Conservation (phyloP, 441 rosid genomes). For the Eruca vesicaria region DNA sequence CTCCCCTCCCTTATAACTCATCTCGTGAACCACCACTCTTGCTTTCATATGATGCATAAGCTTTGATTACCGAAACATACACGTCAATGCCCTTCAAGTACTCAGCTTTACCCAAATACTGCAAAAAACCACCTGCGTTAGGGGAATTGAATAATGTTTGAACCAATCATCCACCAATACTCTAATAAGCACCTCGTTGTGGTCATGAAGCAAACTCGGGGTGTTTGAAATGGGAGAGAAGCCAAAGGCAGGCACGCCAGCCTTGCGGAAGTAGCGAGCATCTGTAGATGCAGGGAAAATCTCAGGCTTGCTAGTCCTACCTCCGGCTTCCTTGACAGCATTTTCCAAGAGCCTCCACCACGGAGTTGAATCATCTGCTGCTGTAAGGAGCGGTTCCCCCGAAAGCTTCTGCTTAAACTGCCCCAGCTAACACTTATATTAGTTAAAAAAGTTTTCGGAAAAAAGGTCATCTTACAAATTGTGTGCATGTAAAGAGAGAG, state of each 20-base stretch:
- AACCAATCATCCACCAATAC: background rate
- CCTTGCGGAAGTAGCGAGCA: slow-evolving; percentile 68
- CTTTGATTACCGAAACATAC: slow-evolving; percentile 68
- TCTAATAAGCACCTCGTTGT: slow-evolving; percentile 64
- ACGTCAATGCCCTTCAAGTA: slow-evolving; percentile 81
- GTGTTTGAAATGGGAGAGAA: slow-evolving; percentile 95
- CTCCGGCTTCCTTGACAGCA: slow-evolving; percentile 69
- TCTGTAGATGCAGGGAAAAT: slow-evolving; percentile 94
- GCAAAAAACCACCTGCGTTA: slow-evolving; percentile 29
- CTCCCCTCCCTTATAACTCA: slow-evolving; percentile 39
- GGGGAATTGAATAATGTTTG: background rate
- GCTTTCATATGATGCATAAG: slow-evolving; percentile 51
- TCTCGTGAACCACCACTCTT: slow-evolving; percentile 42
- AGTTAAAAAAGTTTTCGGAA: background rate
- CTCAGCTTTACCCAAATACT: slow-evolving; percentile 77
- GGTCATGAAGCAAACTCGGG: slow-evolving; percentile 86
- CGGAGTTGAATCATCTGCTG: slow-evolving; percentile 64
- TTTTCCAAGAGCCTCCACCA: slow-evolving; percentile 89
- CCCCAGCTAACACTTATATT: slow-evolving; percentile 35
- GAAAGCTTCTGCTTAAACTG: slow-evolving; percentile 78
- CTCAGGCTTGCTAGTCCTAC: slow-evolving; percentile 70
- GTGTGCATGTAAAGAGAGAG: background rate
- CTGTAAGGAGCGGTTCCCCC: slow-evolving; percentile 60
- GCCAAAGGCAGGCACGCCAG: slow-evolving; percentile 80
- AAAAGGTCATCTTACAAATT: too few relatives aligned